Conservation (phyloP, 1,139 yeast genomes). For the Zygoascus hellenicus region DNA sequence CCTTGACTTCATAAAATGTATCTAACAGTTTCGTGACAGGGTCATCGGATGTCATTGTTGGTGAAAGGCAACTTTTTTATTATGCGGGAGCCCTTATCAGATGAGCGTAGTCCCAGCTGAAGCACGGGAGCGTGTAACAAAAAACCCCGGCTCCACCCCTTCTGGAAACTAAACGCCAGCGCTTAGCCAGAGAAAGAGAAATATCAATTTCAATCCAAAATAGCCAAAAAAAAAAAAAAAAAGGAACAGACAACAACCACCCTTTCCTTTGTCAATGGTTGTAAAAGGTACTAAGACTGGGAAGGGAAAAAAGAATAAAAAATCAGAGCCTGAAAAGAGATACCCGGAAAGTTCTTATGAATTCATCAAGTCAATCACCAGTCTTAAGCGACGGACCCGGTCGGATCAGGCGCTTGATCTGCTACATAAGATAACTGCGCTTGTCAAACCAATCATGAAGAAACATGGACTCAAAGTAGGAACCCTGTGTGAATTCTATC, state of each 20-base stretch:
- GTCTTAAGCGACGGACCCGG: constrained; percentile 27
- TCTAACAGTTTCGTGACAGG: constrained; percentile 27
- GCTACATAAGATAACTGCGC: constrained; percentile 30
- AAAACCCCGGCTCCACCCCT: background rate
- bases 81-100: background rate
- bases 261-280: background rate
- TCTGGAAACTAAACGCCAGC: background rate
- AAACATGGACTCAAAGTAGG: constrained; percentile 62
- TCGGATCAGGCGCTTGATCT: constrained; percentile 30
- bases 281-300: background rate
- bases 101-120: background rate
- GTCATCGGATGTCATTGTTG: constrained; percentile 16
- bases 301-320: background rate
- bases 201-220: background rate
- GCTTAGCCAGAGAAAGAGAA: background rate
- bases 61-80: background rate
- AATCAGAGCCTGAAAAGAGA: background rate
- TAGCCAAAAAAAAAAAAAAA: background rate
- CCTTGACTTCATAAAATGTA: constrained; percentile 21
- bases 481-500: constrained; percentile 74
- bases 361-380: constrained; percentile 16
- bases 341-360: constrained; percentile 13
- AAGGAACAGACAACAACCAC: background rate
- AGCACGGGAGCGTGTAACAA: background rate
- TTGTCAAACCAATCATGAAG: constrained; percentile 60